Evolutionary conservation across 2,329 filamentous ascomycete genomes (phyloP).

Genomic region (Plenodomus tracheiphilus): DNA sequence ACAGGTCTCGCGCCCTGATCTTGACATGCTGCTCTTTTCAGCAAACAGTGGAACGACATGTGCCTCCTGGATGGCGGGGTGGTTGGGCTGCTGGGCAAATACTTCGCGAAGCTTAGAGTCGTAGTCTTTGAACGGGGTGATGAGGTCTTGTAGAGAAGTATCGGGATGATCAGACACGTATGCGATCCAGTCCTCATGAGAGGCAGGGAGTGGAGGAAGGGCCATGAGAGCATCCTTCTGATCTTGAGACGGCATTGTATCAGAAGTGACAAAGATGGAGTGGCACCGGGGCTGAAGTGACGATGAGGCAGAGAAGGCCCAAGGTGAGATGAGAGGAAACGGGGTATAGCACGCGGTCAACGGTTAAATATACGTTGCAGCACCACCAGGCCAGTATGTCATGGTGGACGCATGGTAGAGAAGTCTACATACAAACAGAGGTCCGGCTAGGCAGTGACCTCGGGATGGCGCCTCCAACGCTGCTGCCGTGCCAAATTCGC

Average conservation of each 20-base stretch:
- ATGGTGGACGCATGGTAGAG: neutral
- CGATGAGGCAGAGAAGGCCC: neutral
- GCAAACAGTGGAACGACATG: conserved; percentile 71
- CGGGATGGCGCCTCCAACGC: neutral
- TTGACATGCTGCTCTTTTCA: conserved; percentile 58
- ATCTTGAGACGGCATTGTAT: conserved; percentile 15
- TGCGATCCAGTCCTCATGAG: conserved; percentile 48
- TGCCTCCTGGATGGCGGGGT: conserved; percentile 60
- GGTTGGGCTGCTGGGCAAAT: conserved; percentile 69
- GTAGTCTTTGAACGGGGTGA: conserved; percentile 69
- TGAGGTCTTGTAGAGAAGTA: conserved; percentile 59
- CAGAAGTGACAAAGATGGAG: neutral
- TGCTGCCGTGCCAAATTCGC: neutral
- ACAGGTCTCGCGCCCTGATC: conserved; percentile 64
- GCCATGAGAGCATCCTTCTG: conserved; percentile 5
- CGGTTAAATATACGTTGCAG: neutral
- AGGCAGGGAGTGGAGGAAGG: conserved; percentile 45
- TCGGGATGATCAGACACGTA: conserved; percentile 61
- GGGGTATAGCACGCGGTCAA: neutral
- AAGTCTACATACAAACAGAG: neutral
- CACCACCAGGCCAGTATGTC: neutral
- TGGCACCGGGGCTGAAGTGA: neutral
- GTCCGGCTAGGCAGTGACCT: neutral
- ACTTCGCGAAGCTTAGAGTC: conserved; percentile 68
- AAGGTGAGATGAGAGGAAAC: neutral